Base-by-base conservation (phyloP, 495 filamentous ascomycete genomes). In the Penicillium simplicissimum region DNA sequence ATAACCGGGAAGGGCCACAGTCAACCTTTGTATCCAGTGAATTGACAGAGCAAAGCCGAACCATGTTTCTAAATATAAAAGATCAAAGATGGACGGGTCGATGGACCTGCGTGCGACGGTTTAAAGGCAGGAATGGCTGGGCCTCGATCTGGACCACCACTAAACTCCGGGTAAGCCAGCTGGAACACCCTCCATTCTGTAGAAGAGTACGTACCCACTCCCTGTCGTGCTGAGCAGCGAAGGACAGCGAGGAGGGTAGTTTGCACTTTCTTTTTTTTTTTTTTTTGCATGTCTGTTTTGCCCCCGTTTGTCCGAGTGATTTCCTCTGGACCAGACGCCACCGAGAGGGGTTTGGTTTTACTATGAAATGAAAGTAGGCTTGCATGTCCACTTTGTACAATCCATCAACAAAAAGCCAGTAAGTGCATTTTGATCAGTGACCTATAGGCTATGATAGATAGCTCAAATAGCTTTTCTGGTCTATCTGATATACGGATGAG, bases 61-160 rank as follows among this genome's bases (percentile, higher is more conserved):
- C 40, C 37, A 51, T 36, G 56, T 48, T 58, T 58, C 56, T 58
- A 58, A 49, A 51, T 33, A 49, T 58, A 58, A 51, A 43, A 43
- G 45, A 58, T 58, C 42, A 45, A 45, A 23, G 43, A 33, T 45
- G 21, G 43, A 58, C 28, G 56, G 55, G 17, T 49, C 55, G 33
- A 43, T 17, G 28, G 49, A 3, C 21, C 43, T 8, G 56, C 56
- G 43, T 58, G 56, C n/a, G 34, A 38, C 37, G 56, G 43, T 38
- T 45, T 21, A 33, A 15, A 15, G 33, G 33, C 47, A 14, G 17
- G 55, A 49, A 35, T 47, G 55, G 55, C 34, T 28, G 15, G 40
- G 34, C 28, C 51, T 36, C 36, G 52, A 40, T 37, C 34, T 38
- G 52, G 34, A 23, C 52, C 52, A 25, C 21, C 36, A 25, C 28